A percentile compares a stretch with the other conserved stretches of the same genome.
Evolutionary conservation across 305 asterid genomes (phyloP).

Genomic region (Rubia occidens): DNA sequence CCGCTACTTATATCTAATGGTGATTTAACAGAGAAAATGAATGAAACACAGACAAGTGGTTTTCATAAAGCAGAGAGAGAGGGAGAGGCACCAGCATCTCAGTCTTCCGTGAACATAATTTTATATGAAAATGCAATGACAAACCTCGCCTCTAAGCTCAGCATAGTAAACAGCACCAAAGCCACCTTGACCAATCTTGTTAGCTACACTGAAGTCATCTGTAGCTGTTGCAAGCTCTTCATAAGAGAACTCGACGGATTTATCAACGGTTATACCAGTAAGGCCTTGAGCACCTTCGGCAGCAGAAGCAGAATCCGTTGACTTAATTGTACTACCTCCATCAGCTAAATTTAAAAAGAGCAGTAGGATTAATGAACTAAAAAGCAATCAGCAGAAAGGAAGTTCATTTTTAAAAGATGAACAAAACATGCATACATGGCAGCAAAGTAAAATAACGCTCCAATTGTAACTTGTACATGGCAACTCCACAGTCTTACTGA

Average conservation of each 20-base stretch:
- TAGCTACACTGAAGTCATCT: slow-evolving; percentile 69
- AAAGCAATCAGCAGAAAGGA: neutral
- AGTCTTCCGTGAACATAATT: neutral
- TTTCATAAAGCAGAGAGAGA: neutral
- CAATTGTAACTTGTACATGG: neutral
- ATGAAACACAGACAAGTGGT: neutral
- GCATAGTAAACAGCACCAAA: slow-evolving; percentile 95
- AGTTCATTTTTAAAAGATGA: neutral
- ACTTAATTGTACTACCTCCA: slow-evolving; percentile 26
- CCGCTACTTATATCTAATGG: neutral
- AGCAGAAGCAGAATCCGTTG: slow-evolving; percentile 30
- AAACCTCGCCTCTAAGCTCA: slow-evolving; percentile 96
- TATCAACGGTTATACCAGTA: slow-evolving; percentile 73
- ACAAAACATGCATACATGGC: neutral
- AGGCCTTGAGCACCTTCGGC: slow-evolving; percentile 46
- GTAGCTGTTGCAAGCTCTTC: slow-evolving; percentile 89
- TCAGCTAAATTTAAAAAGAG: slow-evolving; percentile 26
- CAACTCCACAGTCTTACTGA: neutral
- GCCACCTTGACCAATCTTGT: slow-evolving; percentile 96
- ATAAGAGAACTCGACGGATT: slow-evolving; percentile 84
- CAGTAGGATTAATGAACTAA: slow-evolving; percentile 6
- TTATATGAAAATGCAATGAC: slow-evolving; percentile 17
- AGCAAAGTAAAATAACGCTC: neutral
- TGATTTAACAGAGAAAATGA: neutral
- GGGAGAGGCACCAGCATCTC: neutral